A percentile compares a stretch with the other conserved stretches of the same genome.
Evolutionary conservation across 305 asterid species (phyloP).

Genomic region (Fraxinus ornus): DNA sequence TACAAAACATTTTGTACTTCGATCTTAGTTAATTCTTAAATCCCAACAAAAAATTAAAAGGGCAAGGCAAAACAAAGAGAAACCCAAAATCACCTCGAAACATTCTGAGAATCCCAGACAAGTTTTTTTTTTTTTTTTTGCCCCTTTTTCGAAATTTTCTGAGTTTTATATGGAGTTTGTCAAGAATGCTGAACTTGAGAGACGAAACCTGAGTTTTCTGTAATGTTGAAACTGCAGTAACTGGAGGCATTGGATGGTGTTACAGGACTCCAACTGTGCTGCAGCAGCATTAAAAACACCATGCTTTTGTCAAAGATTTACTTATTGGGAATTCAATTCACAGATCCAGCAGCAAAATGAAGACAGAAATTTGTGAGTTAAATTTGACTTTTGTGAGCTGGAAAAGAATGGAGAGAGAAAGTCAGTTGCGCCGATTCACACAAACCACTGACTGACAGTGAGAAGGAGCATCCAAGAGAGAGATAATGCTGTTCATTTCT

Average conservation of each 20-base stretch:
- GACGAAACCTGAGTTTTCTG: slow-evolving; percentile 30
- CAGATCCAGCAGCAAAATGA: background rate
- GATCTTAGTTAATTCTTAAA: background rate
- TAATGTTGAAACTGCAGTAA: slow-evolving; percentile 24
- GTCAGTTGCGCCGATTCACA: background rate
- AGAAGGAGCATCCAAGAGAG: background rate
- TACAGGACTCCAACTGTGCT: background rate
- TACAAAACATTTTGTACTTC: slow-evolving; percentile 7
- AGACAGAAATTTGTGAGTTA: background rate
- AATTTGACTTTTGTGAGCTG: background rate
- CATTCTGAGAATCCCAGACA: slow-evolving; percentile 29
- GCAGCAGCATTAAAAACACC: slow-evolving; percentile 29
- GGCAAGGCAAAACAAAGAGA: background rate
- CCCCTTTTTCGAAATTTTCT: slow-evolving; percentile 6
- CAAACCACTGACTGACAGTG: background rate
- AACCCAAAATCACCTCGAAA: slow-evolving; percentile 35
- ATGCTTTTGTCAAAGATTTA: slow-evolving; percentile 37
- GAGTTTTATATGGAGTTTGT: slow-evolving; percentile 14
- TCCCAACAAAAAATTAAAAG: background rate
- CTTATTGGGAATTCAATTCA: background rate
- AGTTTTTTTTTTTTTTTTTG: background rate
- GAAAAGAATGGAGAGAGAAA: background rate
- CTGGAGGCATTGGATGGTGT: slow-evolving; percentile 1
- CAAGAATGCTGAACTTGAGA: slow-evolving; percentile 34
- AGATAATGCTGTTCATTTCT: background rate